Conservation (phyloP, 768 basidiomycete genomes). For the Russula griseocarnosa region DNA sequence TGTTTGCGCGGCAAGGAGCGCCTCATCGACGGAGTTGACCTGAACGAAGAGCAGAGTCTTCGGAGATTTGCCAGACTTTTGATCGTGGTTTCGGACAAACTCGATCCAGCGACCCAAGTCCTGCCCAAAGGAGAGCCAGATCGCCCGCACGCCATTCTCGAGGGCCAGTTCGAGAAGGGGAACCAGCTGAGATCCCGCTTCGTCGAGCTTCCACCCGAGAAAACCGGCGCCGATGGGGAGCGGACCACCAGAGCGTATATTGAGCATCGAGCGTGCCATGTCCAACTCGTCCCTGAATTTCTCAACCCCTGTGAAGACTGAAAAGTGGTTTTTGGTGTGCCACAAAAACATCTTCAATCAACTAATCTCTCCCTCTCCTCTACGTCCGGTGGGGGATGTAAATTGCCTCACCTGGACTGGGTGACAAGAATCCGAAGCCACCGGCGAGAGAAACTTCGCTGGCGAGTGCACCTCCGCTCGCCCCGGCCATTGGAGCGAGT, state of each 20-base stretch:
- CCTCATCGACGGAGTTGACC: constrained; percentile 58
- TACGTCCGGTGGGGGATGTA: neutral
- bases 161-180: constrained; percentile 49
- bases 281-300: constrained; percentile 49
- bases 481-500: constrained; percentile 67
- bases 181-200: constrained; percentile 37
- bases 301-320: constrained; percentile 48
- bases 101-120: constrained; percentile 57
- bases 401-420: constrained; percentile 54
- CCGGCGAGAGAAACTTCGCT: constrained; percentile 63
- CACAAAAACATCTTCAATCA: neutral
- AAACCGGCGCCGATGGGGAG: constrained; percentile 72
- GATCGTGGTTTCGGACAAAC: constrained; percentile 54
- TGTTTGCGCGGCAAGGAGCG: constrained; percentile 53
- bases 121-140: constrained; percentile 74
- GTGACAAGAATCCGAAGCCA: constrained; percentile 71
- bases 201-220: constrained; percentile 67
- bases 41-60: constrained; percentile 61
- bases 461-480: constrained; percentile 48
- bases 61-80: constrained; percentile 37
- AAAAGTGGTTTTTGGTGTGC: constrained; percentile 21
- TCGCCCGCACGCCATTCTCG: constrained; percentile 52
- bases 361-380: too few relatives aligned
- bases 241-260: constrained; percentile 29
- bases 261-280: constrained; percentile 47